Evolutionary conservation across 441 rosid species (phyloP).

Genomic region (Pelargonium exstipulatum): DNA sequence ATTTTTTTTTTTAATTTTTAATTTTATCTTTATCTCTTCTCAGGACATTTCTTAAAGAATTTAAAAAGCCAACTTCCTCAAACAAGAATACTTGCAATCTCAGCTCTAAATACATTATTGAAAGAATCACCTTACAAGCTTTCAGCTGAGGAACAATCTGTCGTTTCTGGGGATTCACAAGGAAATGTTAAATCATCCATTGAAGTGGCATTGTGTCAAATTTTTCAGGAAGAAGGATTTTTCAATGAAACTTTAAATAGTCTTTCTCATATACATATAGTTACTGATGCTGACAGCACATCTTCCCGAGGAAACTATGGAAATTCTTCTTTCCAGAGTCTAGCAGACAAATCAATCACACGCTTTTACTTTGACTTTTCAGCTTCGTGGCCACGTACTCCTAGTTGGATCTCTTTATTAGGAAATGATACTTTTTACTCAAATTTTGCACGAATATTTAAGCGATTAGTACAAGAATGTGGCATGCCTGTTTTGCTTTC

Average conservation of each 20-base stretch:
- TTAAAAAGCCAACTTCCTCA: slow-evolving; percentile 99
- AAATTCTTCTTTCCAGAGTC: slow-evolving; percentile 81
- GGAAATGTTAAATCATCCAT: slow-evolving; percentile 61
- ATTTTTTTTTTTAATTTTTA: slow-evolving; percentile 3
- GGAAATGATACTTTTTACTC: slow-evolving; percentile 93
- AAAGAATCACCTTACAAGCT: slow-evolving; percentile 95
- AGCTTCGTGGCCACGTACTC: slow-evolving; percentile 99
- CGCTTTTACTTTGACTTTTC: slow-evolving; percentile 95
- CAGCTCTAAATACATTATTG: slow-evolving; percentile 89
- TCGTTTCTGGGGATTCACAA: slow-evolving; percentile 28
- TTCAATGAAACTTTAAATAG: slow-evolving; percentile 84
- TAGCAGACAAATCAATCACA: slow-evolving; percentile 93
- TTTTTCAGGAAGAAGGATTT: slow-evolving; percentile 90
- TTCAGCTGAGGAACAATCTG: slow-evolving; percentile 43
- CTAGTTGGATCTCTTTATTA: slow-evolving; percentile 93
- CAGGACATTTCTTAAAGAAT: slow-evolving; percentile 96
- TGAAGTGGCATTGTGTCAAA: slow-evolving; percentile 73
- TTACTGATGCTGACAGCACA: slow-evolving; percentile 66
- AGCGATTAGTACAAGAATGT: slow-evolving; percentile 94
- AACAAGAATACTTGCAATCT: slow-evolving; percentile 96
- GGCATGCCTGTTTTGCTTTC: slow-evolving; percentile 79
- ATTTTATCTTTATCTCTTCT: slow-evolving; percentile 27
- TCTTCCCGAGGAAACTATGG: slow-evolving; percentile 86
- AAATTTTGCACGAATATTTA: slow-evolving; percentile 89
- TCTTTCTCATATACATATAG: slow-evolving; percentile 91